Base-by-base conservation (phyloP, 192 early-diverging fungal species). In the Umbelopsis isabellina region DNA sequence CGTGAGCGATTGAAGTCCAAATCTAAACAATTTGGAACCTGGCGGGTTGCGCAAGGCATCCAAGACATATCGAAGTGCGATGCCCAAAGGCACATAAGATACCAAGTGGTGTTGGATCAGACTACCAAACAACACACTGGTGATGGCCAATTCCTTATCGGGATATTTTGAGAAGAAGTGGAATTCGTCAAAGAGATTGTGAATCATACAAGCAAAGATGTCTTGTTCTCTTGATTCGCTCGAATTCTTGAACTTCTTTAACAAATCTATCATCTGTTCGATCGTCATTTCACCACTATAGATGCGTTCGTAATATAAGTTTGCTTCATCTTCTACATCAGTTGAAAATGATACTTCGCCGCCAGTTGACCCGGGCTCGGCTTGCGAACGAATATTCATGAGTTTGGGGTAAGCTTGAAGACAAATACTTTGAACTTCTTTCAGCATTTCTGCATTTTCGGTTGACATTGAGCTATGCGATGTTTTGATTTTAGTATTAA, bases 151-250 rank as follows among this genome's bases (percentile, higher is more conserved):
- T 79, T 97, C 93, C 70, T 91, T 93, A 53, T 95, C 95, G 0
- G 96, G 97, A 77, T 98, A 99, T 78, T 94, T 91, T 27, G 91
- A 83, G 67, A 99, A 96, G 73, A 93, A 97, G 67, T 92, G 89
- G 79, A 94, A 97, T 79, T 99, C 98, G 69, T 98, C 98, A 79
- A 99, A 92, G 37, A 97, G 88, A 66, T 93, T 93, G 79, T 94
- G 91, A 10, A 96, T 89, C 87, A 98, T 96, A 73, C 91, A 95
- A 10, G 88, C 85, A 78, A 89, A 98, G 8, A 93, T 88, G 51
- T 96, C 91, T 77, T 91, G 91, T 69, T 94, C 94, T 22, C 88
- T 82, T 23, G 82, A 73, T 64, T 89, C 87, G 16, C 87, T 70
- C 23, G 95, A 96, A 58, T 88, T 89, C 66, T 94, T 94, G 74